Evolutionary conservation across 352 stramenopile genomes (phyloP), one percentile per base, ranked within the genome.

Genomic region (Plasmopara halstedii): DNA sequence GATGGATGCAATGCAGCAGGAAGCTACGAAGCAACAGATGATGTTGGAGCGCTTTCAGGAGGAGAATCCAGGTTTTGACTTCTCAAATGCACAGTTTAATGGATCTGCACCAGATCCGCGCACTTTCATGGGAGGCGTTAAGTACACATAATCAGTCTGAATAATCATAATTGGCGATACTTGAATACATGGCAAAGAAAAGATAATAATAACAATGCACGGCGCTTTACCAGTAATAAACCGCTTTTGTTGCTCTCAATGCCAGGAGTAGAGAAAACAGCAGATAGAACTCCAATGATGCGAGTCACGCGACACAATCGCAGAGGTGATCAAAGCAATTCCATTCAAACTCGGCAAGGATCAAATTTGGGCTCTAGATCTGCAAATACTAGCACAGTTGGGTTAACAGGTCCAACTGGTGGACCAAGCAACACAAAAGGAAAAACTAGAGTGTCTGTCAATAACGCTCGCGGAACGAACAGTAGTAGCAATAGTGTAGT

Each of bases 31-130:
- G 63, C 89, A 97, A 57, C 83, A 97, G 61, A 78, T 99, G 55
- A 97, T 98, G 89, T 69, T 98, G 19, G 95, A 99, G 70, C 72
- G 95, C 22, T 99, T 98, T 69, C 92, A 98, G 63, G 91, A 98
- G 59, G 95, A 99, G 64, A 95, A 99, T 67, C 94, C 95, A n/a
- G 95, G 95, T 20, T 98, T 99, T 57, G 95, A 99, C 51, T 99
- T 99, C 76, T 96, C 91, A 10, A 86, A 94, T 43, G 96, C 96
- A 21, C 83, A 97, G 52, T 98, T 99, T 58, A 98, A 97, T 69
- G 96, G 96, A 4, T 61, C 81, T 22, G 94, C 95, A 8, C 96
- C 96, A 2, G 93, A 99, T 64, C 85, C 96, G 14, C 76, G 91
- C 45, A 97, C 79, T 14, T 99, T 99, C 58, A 98, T 99, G 95